A percentile compares a stretch with the other conserved stretches of the same genome.
Evolutionary conservation across 441 rosid genomes (phyloP).

Genomic region (Capsella rubella): DNA sequence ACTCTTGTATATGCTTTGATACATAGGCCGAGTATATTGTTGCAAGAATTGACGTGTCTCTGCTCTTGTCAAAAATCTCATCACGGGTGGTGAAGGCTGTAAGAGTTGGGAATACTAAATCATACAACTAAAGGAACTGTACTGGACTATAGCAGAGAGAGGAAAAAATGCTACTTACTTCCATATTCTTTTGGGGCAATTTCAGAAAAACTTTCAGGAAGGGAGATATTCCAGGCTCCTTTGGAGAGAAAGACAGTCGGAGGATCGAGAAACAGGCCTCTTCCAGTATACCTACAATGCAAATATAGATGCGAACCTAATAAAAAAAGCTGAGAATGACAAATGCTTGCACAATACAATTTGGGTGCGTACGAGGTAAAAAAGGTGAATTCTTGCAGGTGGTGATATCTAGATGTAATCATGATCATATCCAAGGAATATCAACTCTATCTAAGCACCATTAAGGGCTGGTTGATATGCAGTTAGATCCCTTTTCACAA

Average conservation of each 20-base stretch:
- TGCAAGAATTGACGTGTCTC: conserved; percentile 74
- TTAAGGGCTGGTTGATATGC: neutral
- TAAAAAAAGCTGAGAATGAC: neutral
- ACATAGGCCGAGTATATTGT: conserved; percentile 62
- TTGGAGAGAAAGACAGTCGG: conserved; percentile 74
- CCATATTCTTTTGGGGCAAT: conserved; percentile 38
- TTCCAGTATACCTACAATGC: conserved; percentile 78
- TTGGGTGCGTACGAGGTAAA: neutral
- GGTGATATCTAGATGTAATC: conserved; percentile 14
- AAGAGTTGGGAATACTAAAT: conserved; percentile 33
- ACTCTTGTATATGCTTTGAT: conserved; percentile 55
- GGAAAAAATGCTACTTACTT: conserved; percentile 51
- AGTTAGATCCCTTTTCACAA: neutral
- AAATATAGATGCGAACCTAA: neutral
- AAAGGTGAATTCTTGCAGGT: neutral
- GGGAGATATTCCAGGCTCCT: conserved; percentile 68
- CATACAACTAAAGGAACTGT: conserved; percentile 3
- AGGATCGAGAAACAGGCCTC: conserved; percentile 91
- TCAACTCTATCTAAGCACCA: conserved; percentile 3
- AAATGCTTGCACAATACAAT: neutral
- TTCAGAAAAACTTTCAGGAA: conserved; percentile 63
- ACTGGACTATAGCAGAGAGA: neutral
- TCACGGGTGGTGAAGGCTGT: conserved; percentile 75
- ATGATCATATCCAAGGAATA: neutral
- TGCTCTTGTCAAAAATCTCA: conserved; percentile 66